Base-by-base conservation (phyloP, 1,284 basidiomycete species). In the Phylloboletellus chloephorus region DNA sequence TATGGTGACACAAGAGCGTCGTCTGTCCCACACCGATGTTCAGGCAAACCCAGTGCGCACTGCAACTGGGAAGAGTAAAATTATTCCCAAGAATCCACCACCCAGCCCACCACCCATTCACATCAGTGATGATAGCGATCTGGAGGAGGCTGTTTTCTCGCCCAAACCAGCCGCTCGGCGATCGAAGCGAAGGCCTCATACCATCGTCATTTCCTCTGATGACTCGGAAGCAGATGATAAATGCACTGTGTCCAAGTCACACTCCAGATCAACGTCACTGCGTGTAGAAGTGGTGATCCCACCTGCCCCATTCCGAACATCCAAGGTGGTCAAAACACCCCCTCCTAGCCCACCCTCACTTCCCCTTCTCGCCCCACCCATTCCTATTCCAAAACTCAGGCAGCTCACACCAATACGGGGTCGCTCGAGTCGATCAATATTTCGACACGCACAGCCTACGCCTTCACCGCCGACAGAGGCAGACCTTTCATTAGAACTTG, bases 351-450 rank as follows among this genome's bases (percentile, higher is more conserved):
- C 41, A 32, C 17, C 17, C 17, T 19, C 37, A n/a, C 28, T 12
- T 21, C 22, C 26, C 35, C 24, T 31, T 30, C 37, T 56, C 16
- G 33, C 25, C 6, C 47, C 41, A 21, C 43, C 47, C 43, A 42
- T 66, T 22, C 67, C 69, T 33, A 39, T 59, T 35, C 46, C 62
- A 21, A 77, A 71, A 47, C 54, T 68, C 11, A 74, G 79, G 16
- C 73, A 71, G 49, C 67, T 84, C n/a, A 86, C 83, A 5, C 83
- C 82, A 7, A 79, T 84, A 39, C 73, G 75, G n/a, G 63, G 65
- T 20, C 54, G 59, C 34, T 48, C 59, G 3, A 65, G 62, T 22
- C 63, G 65, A 19, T 52, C 67, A n/a, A 56, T 64, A 46, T 69
- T 71, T 25, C 67, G 61, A 28, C 51, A 28, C 12, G 39, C 69